These are phyloP conservation scores for Aspergillaceae sp. DNA, from an alignment of 2,329 filamentous ascomycete genomes.

Conservation along the genomic window DNA sequence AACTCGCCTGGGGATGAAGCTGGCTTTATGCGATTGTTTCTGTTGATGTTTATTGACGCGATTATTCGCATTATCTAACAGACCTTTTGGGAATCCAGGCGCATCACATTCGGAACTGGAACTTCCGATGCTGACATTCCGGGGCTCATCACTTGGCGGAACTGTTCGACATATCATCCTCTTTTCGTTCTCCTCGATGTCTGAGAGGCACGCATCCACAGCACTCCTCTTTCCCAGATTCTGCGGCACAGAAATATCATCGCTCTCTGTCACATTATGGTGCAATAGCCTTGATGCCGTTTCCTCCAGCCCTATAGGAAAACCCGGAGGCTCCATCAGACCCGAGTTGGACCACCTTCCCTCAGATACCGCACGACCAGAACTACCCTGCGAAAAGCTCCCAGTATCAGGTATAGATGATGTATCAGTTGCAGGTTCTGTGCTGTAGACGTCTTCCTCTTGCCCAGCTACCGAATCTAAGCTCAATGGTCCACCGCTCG, in stretches of 20 bases:
- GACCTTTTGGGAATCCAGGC: background rate
- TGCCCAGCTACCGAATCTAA: too few species aligned
- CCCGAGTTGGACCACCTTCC: background rate
- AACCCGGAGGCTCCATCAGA: background rate
- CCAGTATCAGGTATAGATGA: too few species aligned
- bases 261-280: too few species aligned
- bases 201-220: constrained; percentile 19
- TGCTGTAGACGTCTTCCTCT: too few species aligned
- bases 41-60: background rate
- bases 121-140: background rate
- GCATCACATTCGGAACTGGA: background rate
- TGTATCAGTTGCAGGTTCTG: too few species aligned
- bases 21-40: background rate
- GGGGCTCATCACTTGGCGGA: background rate
- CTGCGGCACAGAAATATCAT: background rate
- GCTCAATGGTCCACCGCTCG: too few species aligned
- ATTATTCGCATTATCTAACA: background rate
- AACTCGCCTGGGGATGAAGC: background rate
- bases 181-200: constrained; percentile 8
- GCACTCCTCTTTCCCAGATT: constrained; percentile 21
- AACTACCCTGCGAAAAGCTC: background rate
- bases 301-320: background rate
- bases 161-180: background rate
- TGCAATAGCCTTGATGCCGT: background rate
- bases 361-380: background rate